Evolutionary conservation across 306 rosid species (phyloP), one percentile per base, ranked within the genome.

Genomic region (Hylodesmum podocarpum): DNA sequence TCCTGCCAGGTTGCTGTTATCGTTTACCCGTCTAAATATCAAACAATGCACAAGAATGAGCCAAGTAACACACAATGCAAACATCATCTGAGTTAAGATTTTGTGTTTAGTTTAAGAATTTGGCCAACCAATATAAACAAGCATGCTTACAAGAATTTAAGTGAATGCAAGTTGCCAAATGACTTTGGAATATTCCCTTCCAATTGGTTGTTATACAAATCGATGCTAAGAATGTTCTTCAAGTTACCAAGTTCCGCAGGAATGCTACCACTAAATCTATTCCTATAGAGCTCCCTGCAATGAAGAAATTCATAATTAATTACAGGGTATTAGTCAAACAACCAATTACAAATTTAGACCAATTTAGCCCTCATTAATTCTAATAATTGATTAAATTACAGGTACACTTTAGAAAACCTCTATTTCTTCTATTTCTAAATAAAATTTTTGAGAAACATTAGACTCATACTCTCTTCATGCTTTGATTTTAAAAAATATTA

Each of bases 111-210:
- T 28, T n/a, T 51, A 73, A 63, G 39, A 47, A 37, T 50, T 49
- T 36, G 62, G 24, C 5, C 18, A 62, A 41, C 57, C 14, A 78
- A 67, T 43, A 39, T 37, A 22, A 77, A 55, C 29, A n/a, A n/a
- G n/a, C n/a, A 28, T 71, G 79, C 96, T 89, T 77, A 91, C 98
- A 93, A 78, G 83, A 89, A 91, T 88, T 84, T 87, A 66, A 93
- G 88, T n/a, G 97, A 85, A 68, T 87, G 81, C 83, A 93, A 84
- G 37, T 87, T 87, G 84, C 87, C 75, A 19, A 93, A 84, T 72
- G 97, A 89, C 44, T 78, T 86, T 0, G 96, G 97, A 66, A 93
- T 87, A 19, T 81, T 57, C 0, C 97, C 92, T 84, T 87, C 85
- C 9, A 93, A 86, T 61, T 76, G 87, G 90, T 93, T 91, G 58